Percentiles rank a stretch among this genome's conserved stretches.
Conservation (phyloP, 2,329 filamentous ascomycete genomes). For the Neocatenulostroma microsporum region DNA sequence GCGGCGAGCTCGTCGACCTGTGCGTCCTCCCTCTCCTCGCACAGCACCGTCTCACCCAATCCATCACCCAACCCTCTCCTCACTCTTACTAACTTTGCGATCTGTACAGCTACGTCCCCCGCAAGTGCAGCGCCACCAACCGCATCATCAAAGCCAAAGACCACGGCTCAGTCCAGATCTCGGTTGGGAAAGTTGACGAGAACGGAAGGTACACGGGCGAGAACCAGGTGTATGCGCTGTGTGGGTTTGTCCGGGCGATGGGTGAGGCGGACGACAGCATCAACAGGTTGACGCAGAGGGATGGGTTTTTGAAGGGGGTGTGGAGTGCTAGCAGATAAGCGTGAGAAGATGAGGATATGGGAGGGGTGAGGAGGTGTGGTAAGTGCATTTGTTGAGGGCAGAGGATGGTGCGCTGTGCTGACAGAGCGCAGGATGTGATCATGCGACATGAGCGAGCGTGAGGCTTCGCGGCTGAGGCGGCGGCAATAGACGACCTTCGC, state of each 20-base stretch:
- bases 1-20: constrained; percentile 99
- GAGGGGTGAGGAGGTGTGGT: not conserved
- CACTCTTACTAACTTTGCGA: constrained; percentile 4
- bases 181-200: constrained; percentile 97
- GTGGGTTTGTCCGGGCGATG: constrained; percentile 95
- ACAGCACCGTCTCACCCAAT: constrained; percentile 6
- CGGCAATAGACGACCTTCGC: too few species aligned
- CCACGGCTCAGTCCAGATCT: constrained; percentile 97
- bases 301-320: constrained; percentile 94
- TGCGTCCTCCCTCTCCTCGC: constrained; percentile 47
- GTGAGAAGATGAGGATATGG: constrained; percentile 10
- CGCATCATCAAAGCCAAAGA: constrained; percentile 99
- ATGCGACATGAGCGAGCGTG: too few species aligned
- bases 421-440: too few species aligned
- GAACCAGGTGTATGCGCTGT: constrained; percentile 95
- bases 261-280: constrained; percentile 95
- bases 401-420: not conserved
- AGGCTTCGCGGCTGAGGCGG: too few species aligned
- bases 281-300: constrained; percentile 91
- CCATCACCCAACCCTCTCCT: constrained; percentile 1
- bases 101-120: constrained; percentile 75
- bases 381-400: constrained; percentile 1
- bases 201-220: constrained; percentile 94
- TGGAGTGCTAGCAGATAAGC: constrained; percentile 66
- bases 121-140: constrained; percentile 98